A percentile compares a stretch with the other conserved stretches of the same genome.
phyloP scores from a whole-genome alignment of 306 rosid species.

The Prunus davidiana region DNA sequence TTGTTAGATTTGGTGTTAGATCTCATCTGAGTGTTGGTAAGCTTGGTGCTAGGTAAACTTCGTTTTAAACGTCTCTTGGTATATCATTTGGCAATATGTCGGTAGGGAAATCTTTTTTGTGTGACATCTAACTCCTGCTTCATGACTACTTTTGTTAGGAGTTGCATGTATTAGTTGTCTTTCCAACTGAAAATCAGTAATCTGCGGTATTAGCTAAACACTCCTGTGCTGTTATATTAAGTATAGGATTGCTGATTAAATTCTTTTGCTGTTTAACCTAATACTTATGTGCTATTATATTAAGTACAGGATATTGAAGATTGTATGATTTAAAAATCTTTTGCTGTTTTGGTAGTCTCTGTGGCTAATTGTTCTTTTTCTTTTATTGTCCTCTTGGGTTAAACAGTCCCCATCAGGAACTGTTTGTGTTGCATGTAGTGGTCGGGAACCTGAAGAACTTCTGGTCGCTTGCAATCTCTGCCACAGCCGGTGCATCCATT shows the following conservation, averaged over 20 bases:
- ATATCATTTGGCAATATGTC: background rate
- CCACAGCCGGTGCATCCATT: constrained; percentile 40
- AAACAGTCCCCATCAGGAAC: constrained; percentile 36
- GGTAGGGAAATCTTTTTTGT: background rate
- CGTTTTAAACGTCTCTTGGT: background rate
- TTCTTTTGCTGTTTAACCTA: constrained; percentile 15
- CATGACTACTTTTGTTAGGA: background rate
- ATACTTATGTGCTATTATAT: too few species aligned
- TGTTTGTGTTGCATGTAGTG: constrained; percentile 57
- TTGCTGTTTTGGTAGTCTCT: constrained; percentile 12
- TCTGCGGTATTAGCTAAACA: too few species aligned
- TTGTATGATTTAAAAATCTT: constrained; percentile 10
- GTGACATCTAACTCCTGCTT: background rate
- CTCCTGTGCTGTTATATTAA: too few species aligned
- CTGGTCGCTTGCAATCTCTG: constrained; percentile 58
- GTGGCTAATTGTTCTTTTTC: constrained; percentile 21
- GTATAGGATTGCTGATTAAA: background rate
- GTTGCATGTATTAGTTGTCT: background rate
- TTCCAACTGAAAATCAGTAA: background rate
- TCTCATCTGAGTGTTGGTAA: background rate
- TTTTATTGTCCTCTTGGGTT: constrained; percentile 5
- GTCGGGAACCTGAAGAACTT: constrained; percentile 69
- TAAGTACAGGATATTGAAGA: too few species aligned
- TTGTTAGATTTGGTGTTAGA: background rate
- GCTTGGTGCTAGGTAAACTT: background rate